Evolutionary conservation across 441 rosid species (phyloP).

Genomic region (Euphorbia schlechtendalii): DNA sequence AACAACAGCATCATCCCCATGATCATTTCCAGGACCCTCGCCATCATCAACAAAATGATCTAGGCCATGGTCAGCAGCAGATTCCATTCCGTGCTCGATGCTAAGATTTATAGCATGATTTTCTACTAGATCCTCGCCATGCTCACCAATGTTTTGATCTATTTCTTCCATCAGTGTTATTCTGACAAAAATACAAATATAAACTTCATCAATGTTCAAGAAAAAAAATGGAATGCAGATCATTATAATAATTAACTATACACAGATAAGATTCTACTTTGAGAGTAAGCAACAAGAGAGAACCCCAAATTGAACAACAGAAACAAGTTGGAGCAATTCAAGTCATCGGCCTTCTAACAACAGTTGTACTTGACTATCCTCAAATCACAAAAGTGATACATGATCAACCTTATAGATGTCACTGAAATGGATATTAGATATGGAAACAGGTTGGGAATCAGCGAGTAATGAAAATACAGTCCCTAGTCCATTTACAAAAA

Average conservation of each 20-base stretch:
- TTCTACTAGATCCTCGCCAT: slow-evolving; percentile 34
- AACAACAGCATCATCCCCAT: slow-evolving; percentile 22
- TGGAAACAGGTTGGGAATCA: not conserved
- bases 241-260: too few relatives aligned
- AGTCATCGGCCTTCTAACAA: not conserved
- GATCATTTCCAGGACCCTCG: slow-evolving; percentile 26
- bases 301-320: not conserved
- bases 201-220: slow-evolving; percentile 4
- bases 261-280: not conserved
- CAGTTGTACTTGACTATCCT: not conserved
- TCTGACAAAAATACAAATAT: slow-evolving; percentile 9
- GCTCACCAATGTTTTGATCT: slow-evolving; percentile 42
- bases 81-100: slow-evolving; percentile 19
- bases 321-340: not conserved
- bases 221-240: not conserved
- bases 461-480: not conserved
- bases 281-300: not conserved
- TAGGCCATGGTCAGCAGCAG: slow-evolving; percentile 4
- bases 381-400: not conserved
- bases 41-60: slow-evolving; percentile 24
- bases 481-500: not conserved
- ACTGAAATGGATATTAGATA: too few relatives aligned
- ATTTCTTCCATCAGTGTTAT: slow-evolving; percentile 40
- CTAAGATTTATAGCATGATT: slow-evolving; percentile 26
- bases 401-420: not conserved